Conservation (phyloP, 1,284 basidiomycete genomes). For the Sphagnurus paluster region DNA sequence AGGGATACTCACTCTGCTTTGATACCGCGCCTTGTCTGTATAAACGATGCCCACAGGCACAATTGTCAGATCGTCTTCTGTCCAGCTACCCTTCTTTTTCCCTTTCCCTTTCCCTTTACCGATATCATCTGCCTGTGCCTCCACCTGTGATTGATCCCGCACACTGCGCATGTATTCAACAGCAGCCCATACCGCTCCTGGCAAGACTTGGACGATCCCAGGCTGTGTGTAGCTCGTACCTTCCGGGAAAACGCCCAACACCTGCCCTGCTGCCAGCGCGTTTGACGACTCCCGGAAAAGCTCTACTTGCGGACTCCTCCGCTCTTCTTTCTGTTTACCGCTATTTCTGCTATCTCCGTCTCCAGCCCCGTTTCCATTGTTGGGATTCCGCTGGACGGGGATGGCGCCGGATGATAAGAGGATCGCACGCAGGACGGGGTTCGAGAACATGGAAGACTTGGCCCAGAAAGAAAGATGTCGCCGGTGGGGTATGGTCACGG, state of each 20-base stretch:
- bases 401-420: slow-evolving; percentile 73
- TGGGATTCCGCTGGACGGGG: slow-evolving; percentile 65
- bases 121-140: slow-evolving; percentile 22
- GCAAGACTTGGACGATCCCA: slow-evolving; percentile 66
- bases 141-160: no score
- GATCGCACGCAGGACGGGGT: slow-evolving; percentile 54
- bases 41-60: slow-evolving; percentile 75
- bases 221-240: slow-evolving; percentile 68
- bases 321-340: no score
- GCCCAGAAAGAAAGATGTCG: slow-evolving; percentile 79
- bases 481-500: slow-evolving; percentile 54
- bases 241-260: slow-evolving; percentile 78
- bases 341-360: slow-evolving; percentile 8
- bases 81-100: no score
- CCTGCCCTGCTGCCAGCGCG: slow-evolving; percentile 56
- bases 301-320: slow-evolving; percentile 47
- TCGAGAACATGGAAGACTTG: slow-evolving; percentile 62
- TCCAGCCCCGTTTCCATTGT: slow-evolving; percentile 14
- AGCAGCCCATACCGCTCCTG: slow-evolving; percentile 77
- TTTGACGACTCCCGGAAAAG: slow-evolving; percentile 68
- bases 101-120: slow-evolving; percentile 2
- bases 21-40: slow-evolving; percentile 71
- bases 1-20: slow-evolving; percentile 46
- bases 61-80: no score
- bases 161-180: slow-evolving; percentile 67